phyloP scores from a whole-genome alignment of 2,329 filamentous ascomycete species.

The Aschersonia sp. region DNA sequence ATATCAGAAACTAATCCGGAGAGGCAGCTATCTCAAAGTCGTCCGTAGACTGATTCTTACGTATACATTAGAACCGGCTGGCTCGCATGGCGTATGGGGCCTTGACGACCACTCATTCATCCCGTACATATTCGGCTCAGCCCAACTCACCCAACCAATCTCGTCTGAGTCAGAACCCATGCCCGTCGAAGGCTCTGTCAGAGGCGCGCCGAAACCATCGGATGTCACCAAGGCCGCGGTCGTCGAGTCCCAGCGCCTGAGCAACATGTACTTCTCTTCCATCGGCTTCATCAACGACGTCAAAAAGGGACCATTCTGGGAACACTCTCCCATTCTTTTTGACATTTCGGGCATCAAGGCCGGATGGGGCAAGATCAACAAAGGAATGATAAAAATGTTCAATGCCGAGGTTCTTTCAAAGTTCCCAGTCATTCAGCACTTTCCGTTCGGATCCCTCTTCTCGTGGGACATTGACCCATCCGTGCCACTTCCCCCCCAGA shows the following conservation, averaged over 20 bases:
- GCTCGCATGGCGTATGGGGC: conserved; percentile 95
- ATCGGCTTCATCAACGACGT: conserved; percentile 96
- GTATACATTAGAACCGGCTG: conserved; percentile 88
- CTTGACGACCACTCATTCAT: conserved; percentile 94
- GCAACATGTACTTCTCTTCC: conserved; percentile 86
- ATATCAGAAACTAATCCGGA: background rate
- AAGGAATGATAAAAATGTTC: conserved; percentile 99
- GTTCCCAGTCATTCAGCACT: conserved; percentile 97
- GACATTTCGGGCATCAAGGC: conserved; percentile 84
- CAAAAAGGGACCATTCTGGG: conserved; percentile 93
- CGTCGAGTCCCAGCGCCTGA: conserved; percentile 49
- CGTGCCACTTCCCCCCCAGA: conserved; percentile 31
- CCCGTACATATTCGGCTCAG: conserved; percentile 89
- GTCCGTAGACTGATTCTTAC: conserved; percentile 72
- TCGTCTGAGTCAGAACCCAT: conserved; percentile 40
- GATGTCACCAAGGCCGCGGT: conserved; percentile 51
- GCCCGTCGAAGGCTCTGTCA: conserved; percentile 65
- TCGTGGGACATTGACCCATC: conserved; percentile 57
- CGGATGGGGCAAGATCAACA: conserved; percentile 98
- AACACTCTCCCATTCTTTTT: conserved; percentile 85
- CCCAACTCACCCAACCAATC: conserved; percentile 72
- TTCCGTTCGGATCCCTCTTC: conserved; percentile 69
- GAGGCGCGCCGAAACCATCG: conserved; percentile 54
- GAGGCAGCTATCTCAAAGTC: conserved; percentile 59
- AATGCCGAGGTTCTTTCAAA: conserved; percentile 92